Evolutionary conservation across 23 red algal species (phyloP).

Genomic region (Gracilaria domingensis): DNA sequence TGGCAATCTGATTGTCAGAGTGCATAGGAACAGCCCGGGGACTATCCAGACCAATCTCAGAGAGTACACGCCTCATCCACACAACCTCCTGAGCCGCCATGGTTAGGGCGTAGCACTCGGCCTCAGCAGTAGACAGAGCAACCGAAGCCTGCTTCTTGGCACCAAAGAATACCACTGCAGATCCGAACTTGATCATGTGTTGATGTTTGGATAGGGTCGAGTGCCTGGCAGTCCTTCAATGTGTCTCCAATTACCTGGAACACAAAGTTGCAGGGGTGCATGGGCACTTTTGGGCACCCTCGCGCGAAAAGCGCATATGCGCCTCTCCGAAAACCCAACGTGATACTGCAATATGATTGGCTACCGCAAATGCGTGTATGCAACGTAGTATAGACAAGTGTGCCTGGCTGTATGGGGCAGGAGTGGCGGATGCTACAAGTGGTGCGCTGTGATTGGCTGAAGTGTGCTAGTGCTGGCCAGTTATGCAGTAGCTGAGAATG

Average conservation of each 20-base stretch:
- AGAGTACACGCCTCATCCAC: too few relatives aligned
- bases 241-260: background rate
- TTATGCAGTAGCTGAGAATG: background rate
- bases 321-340: background rate
- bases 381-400: background rate
- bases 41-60: too few relatives aligned
- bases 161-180: too few relatives aligned
- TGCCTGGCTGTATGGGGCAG: background rate
- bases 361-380: background rate
- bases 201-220: background rate
- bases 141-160: too few relatives aligned
- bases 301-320: background rate
- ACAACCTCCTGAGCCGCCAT: too few relatives aligned
- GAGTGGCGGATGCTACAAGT: background rate
- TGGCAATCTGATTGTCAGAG: too few relatives aligned
- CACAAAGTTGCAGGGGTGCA: background rate
- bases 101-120: too few relatives aligned
- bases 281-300: constrained; percentile 1
- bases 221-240: background rate
- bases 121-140: too few relatives aligned
- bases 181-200: background rate
- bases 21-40: too few relatives aligned
- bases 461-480: background rate
- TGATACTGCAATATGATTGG: background rate
- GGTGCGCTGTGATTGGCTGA: background rate